Conservation (phyloP, 257 asterid species). For the Cynanchum wilfordii region DNA sequence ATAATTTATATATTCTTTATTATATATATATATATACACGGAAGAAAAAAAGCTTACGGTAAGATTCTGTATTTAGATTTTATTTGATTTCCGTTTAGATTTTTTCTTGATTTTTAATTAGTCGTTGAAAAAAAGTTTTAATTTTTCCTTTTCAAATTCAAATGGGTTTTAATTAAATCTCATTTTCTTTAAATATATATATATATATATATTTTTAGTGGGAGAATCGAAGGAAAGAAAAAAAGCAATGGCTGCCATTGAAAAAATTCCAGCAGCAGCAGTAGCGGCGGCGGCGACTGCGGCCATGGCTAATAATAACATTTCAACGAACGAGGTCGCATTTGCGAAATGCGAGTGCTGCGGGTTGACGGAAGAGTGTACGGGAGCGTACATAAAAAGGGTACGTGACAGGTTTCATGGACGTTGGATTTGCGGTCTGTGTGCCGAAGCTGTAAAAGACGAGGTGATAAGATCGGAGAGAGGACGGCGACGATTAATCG, state of each 20-base stretch:
- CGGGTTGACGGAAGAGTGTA: conserved; percentile 80
- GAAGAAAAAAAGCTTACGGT: conserved; percentile 11
- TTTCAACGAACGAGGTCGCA: conserved; percentile 25
- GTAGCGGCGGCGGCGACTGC: not conserved
- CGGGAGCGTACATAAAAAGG: conserved; percentile 51
- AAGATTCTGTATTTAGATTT: conserved; percentile 9
- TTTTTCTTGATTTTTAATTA: too few relatives aligned
- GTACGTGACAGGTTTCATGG: conserved; percentile 60
- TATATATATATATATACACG: too few relatives aligned
- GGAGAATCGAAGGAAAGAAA: not conserved
- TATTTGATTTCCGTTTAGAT: not conserved
- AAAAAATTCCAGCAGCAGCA: conserved; percentile 16
- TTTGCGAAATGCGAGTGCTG: conserved; percentile 72
- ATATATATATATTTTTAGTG: not conserved
- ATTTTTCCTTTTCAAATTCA: not conserved
- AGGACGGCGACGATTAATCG: conserved; percentile 21
- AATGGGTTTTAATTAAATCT: conserved; percentile 1
- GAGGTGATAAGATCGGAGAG: conserved; percentile 49
- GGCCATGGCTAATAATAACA: not conserved
- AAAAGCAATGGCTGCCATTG: conserved; percentile 19
- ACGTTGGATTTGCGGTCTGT: conserved; percentile 88
- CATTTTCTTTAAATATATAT: too few relatives aligned
- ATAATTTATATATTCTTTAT: conserved; percentile 25
- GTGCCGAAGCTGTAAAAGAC: conserved; percentile 80
- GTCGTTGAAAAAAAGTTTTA: not conserved